phyloP scores from a whole-genome alignment of 345 rosid genomes.

The Bruguiera sexangula region DNA sequence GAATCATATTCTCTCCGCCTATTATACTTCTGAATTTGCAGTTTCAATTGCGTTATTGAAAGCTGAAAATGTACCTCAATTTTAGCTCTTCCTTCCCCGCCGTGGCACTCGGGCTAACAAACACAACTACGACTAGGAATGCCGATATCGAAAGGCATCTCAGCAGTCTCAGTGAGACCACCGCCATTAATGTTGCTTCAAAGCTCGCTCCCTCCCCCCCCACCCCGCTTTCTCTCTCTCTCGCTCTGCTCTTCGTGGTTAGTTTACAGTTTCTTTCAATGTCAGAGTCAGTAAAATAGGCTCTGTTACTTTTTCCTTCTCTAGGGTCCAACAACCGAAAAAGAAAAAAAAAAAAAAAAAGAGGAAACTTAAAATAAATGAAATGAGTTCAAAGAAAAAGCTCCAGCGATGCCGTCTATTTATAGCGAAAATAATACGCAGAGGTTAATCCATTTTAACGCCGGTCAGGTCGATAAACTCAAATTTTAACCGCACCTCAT shows the following conservation, averaged over 20 bases:
- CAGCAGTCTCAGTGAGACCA: constrained; percentile 29
- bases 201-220: not conserved
- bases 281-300: not conserved
- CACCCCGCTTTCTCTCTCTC: not conserved
- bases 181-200: constrained; percentile 36
- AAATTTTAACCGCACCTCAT: constrained; percentile 1
- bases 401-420: constrained; percentile 13
- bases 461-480: constrained; percentile 18
- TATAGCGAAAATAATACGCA: constrained; percentile 22
- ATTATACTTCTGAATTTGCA: too few relatives aligned
- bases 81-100: constrained; percentile 19
- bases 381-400: constrained; percentile 12
- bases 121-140: constrained; percentile 36
- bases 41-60: too few relatives aligned
- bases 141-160: constrained; percentile 28
- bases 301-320: not conserved
- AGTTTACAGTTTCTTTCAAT: not conserved
- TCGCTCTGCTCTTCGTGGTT: constrained; percentile 1
- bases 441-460: constrained; percentile 13
- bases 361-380: not conserved
- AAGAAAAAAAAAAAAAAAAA: not conserved
- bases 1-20: too few relatives aligned
- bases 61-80: constrained; percentile 31
- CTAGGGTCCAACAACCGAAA: too few relatives aligned
- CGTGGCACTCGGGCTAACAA: constrained; percentile 38